phyloP scores from a whole-genome alignment of 2,329 filamentous ascomycete species.

The Emergomyces orientalis region DNA sequence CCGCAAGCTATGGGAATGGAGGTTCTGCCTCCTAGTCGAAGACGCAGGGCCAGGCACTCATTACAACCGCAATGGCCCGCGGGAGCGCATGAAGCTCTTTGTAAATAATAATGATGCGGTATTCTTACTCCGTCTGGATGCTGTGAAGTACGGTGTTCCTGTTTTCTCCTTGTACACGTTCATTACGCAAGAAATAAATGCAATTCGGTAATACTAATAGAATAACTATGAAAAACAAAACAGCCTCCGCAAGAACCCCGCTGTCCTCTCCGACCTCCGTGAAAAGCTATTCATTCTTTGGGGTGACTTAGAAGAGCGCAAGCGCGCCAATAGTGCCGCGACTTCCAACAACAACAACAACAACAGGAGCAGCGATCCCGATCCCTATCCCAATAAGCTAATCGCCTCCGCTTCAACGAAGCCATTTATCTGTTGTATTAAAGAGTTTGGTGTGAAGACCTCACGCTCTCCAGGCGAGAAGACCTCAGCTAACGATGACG shows the following conservation, averaged over 20 bases:
- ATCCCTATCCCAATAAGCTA: slow-evolving; percentile 14
- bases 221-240: neutral
- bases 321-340: slow-evolving; percentile 31
- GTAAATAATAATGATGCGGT: slow-evolving; percentile 54
- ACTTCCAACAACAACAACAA: neutral
- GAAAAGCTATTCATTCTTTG: slow-evolving; percentile 70
- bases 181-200: neutral
- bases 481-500: slow-evolving; percentile 20
- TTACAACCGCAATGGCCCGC: slow-evolving; percentile 27
- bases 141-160: slow-evolving; percentile 42
- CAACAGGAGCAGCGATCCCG: neutral
- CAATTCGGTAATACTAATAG: neutral
- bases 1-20: slow-evolving; percentile 62
- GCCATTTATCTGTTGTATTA: slow-evolving; percentile 61
- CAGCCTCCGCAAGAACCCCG: slow-evolving; percentile 49
- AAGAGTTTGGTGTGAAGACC: slow-evolving; percentile 55
- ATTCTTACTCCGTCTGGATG: slow-evolving; percentile 47
- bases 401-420: slow-evolving; percentile 39
- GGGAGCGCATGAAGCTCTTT: slow-evolving; percentile 53
- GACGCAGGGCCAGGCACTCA: slow-evolving; percentile 43
- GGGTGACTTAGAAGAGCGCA: slow-evolving; percentile 73
- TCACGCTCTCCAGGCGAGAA: slow-evolving; percentile 23
- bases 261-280: slow-evolving; percentile 46
- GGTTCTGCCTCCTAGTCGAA: slow-evolving; percentile 69
- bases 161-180: neutral